Evolutionary conservation across 2,329 filamentous ascomycete genomes (phyloP).

Genomic region (Nigrograna mackinnonii): DNA sequence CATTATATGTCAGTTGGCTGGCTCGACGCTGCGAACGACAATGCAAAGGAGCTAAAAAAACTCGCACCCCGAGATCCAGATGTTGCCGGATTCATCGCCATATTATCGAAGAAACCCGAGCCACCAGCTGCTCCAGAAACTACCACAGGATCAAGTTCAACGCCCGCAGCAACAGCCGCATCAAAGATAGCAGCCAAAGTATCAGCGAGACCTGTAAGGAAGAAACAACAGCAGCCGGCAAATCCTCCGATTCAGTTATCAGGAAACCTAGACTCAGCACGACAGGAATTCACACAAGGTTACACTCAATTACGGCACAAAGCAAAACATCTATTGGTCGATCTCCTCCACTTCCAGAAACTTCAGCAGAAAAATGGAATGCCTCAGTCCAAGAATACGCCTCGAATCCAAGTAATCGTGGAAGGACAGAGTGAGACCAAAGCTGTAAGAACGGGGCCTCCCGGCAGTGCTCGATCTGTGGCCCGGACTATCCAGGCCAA

Average conservation of each 20-base stretch:
- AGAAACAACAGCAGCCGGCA: conserved; percentile 2
- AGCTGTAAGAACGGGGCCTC: conserved; percentile 4
- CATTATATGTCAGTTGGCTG: conserved; percentile 37
- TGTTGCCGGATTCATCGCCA: conserved; percentile 18
- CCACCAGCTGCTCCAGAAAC: conserved; percentile 11
- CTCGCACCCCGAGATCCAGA: conserved; percentile 25
- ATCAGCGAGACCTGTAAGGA: conserved; percentile 3
- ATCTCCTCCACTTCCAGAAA: conserved; percentile 27
- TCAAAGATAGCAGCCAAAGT: conserved; percentile 1
- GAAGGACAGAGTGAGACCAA: conserved; percentile 8
- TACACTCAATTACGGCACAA: conserved; percentile 26
- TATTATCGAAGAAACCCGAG: conserved; percentile 27
- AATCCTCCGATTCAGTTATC: conserved; percentile 8
- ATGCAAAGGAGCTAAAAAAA: conserved; percentile 26
- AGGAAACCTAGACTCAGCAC: conserved; percentile 21
- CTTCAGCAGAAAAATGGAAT: conserved; percentile 28
- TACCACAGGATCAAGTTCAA: conserved; percentile 1
- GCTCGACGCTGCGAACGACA: conserved; percentile 36
- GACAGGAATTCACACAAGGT: conserved; percentile 24
- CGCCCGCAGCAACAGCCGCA: neutral
- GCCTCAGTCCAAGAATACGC: conserved; percentile 17
- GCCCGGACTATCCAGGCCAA: conserved; percentile 25
- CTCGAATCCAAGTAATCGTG: conserved; percentile 21
- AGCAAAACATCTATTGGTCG: conserved; percentile 21
- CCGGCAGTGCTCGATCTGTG: conserved; percentile 22